Percentiles rank a stretch among this genome's conserved stretches.
phyloP scores from a whole-genome alignment of 345 rosid species.

The Boechera divaricarpa region DNA sequence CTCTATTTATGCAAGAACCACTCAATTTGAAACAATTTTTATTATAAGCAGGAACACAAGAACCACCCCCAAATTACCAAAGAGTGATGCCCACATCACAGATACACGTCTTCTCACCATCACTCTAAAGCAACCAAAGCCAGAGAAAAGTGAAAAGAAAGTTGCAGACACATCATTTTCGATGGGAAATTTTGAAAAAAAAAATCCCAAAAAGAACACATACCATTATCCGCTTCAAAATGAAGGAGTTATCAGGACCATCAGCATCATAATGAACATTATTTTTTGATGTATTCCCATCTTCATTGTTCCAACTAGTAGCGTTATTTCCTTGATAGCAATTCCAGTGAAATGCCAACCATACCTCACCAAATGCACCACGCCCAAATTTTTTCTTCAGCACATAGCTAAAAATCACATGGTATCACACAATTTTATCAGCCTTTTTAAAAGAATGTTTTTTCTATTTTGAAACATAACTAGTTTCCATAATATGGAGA shows the following conservation, averaged over 20 bases:
- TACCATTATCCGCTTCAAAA: conserved; percentile 97
- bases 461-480: neutral
- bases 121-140: conserved; percentile 27
- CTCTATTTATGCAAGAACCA: conserved; percentile 21
- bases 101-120: conserved; percentile 19
- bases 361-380: conserved; percentile 95
- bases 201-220: conserved; percentile 19
- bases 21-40: conserved; percentile 12
- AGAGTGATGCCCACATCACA: conserved; percentile 33
- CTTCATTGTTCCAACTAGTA: conserved; percentile 53
- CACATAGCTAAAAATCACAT: conserved; percentile 62
- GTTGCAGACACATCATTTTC: conserved; percentile 17
- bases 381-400: conserved; percentile 88
- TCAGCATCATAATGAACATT: conserved; percentile 36
- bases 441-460: neutral
- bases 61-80: conserved; percentile 20
- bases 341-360: conserved; percentile 91
- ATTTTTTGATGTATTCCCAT: conserved; percentile 49
- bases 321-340: conserved; percentile 59
- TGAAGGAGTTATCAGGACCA: conserved; percentile 58
- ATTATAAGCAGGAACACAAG: conserved; percentile 10
- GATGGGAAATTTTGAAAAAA: conserved; percentile 2
- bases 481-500: conserved; percentile 13
- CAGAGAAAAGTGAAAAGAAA: conserved; percentile 16
- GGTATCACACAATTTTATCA: conserved; percentile 22